Conservation (phyloP, 2,329 filamentous ascomycete genomes). For the Pseudocercospora fijiensis region DNA sequence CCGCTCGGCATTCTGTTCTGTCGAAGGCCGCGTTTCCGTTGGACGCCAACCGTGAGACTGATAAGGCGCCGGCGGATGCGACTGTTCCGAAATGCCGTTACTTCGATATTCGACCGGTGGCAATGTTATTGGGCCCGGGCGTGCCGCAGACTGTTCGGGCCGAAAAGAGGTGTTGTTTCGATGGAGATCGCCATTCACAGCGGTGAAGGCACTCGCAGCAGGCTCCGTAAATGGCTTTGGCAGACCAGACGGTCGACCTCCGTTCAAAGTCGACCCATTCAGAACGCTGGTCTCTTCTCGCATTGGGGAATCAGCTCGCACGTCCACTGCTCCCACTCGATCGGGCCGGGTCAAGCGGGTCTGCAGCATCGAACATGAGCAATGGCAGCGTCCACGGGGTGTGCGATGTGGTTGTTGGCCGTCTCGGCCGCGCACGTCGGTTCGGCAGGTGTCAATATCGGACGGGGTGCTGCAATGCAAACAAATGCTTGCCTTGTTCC, state of each 20-base stretch:
- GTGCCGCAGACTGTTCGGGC: constrained; percentile 17
- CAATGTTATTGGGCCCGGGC: constrained; percentile 9
- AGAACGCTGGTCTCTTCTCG: constrained; percentile 24
- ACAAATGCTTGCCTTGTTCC: constrained; percentile 13
- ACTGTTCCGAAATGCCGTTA: constrained; percentile 4
- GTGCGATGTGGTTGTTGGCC: constrained; percentile 9
- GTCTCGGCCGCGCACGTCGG: constrained; percentile 5
- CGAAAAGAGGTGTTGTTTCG: constrained; percentile 20
- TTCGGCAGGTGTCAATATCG: constrained; percentile 1
- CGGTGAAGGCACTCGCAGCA: constrained; percentile 33
- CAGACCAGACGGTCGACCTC: constrained; percentile 18
- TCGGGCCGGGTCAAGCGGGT: constrained; percentile 16
- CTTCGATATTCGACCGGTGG: constrained; percentile 12
- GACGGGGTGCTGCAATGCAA: neutral
- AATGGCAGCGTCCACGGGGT: neutral
- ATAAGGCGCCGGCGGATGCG: constrained; percentile 11
- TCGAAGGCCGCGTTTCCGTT: constrained; percentile 14
- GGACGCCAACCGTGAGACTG: constrained; percentile 28
- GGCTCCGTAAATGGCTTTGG: constrained; percentile 24
- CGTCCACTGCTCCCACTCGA: constrained; percentile 15
- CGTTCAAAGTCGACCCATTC: constrained; percentile 22
- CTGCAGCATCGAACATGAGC: constrained; percentile 22
- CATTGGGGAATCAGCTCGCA: constrained; percentile 26
- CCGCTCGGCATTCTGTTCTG: constrained; percentile 3
- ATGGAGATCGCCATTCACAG: constrained; percentile 34